Evolutionary conservation across 1,284 basidiomycete species (phyloP), one percentile per base, ranked within the genome.

Genomic region (Wolfiporia cocos): DNA sequence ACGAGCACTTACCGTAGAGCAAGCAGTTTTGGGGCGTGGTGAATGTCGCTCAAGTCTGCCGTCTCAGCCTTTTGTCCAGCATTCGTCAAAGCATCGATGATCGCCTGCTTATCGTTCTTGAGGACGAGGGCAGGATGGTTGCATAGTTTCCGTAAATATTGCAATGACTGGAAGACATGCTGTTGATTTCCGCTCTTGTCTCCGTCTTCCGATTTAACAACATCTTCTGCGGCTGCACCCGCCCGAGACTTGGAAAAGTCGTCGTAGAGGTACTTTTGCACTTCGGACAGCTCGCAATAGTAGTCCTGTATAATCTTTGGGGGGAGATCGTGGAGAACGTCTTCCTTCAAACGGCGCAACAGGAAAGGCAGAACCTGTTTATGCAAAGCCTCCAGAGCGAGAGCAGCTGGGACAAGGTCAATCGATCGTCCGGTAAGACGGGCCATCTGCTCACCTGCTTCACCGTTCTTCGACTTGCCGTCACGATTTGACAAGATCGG

Each of bases 231-330:
- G 29, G 80, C 73, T 28, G 72, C 61, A 43, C 69, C 78, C 19
- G 82, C 91, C 51, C 82, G 78, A 1, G 92, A 95, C 58, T 80
- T 79, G 1, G 88, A 81, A 57, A 93, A 96, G 57, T 94, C 86
- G 58, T 97, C 94, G 61, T 97, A 98, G 14, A 98, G 74, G 54
- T 83, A 73, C 65, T 92, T 92, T 69, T 99, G 94, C 40, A 99
- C 65, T 12, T 92, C 86, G 0, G 94, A 97, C 2, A 99, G 74
- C 58, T 99, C 95, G 71, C 95, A 98, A 59, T 98, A 96, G 64
- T 99, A 98, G 61, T 99, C 96, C 65, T 99, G 96, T 49, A 99
- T 99, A 63, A 99, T 99, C 70, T 99, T 99, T 2, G 96, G 96
- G 0, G 96, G 96, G 2, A 99, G 73, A 60, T 99, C 96, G 54